Evolutionary conservation across 164 flowering plant species (phyloP), one percentile per base, ranked within the genome.

Genomic region (Malania oleifera): DNA sequence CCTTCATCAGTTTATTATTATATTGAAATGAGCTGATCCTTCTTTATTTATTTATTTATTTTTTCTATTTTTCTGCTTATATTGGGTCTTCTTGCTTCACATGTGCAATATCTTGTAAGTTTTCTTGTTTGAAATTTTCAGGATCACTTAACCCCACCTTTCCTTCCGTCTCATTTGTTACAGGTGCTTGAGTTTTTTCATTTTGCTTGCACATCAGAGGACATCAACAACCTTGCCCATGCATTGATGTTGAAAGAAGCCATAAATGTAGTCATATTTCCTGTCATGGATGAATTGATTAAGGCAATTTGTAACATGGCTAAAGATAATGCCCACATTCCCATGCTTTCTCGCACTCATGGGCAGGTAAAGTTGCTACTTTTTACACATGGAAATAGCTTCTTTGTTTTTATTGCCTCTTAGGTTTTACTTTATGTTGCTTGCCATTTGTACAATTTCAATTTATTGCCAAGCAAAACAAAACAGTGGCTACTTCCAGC

Each of bases 281-380:
- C 90, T 8, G 72, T 66, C 43, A 88, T 89, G 85, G 90, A 87
- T 71, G 65, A 82, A 18, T 56, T 95, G 70, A 84, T 87, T 53
- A 45, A 63, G 49, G 79, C 81, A 28, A 64, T 89, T 57, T 68
- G 80, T 67, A 56, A 59, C 52, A 68, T 91, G 84, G 95, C 91
- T 24, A 79, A 77, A 69, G 80, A 64, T 61, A 67, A 75, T 78
- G 92, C 93, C 10, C 64, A 75, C 17, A 64, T 88, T 72, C 72
- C 96, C 53, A 89, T 91, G 93, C 95, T 95, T 73, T 89, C 96
- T 60, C 96, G 87, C 54, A 95, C 97, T 43, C 97, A 95, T 75
- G 99, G 97, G 35, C 99, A 88, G 92, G 97, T 90, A 76, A 8
- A 13, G 10, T 9, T 29, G 23, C 3, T 34, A 7, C n/a, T 19